A percentile compares a stretch with the other conserved stretches of the same genome.
These are phyloP conservation scores for Pisolithus microcarpus DNA, from an alignment of 768 basidiomycete species.

Conservation along the genomic window DNA sequence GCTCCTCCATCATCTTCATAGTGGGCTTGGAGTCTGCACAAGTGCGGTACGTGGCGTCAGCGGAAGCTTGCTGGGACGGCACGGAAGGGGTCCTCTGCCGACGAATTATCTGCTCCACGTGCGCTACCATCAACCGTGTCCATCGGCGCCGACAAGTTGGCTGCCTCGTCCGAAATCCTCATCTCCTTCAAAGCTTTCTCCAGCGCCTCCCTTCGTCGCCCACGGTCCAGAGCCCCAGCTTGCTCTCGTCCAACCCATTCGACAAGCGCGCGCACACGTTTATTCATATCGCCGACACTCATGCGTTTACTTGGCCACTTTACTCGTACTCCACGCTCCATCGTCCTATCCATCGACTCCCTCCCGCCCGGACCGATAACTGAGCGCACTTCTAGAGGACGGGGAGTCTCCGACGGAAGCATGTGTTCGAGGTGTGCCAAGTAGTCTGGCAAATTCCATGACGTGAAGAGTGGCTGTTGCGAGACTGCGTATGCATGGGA, in stretches of 20 bases:
- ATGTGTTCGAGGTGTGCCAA: slow-evolving; percentile 79
- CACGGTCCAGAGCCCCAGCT: slow-evolving; percentile 65
- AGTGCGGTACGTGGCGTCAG: slow-evolving; percentile 4
- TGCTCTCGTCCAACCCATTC: slow-evolving; percentile 94
- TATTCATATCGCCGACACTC: slow-evolving; percentile 97
- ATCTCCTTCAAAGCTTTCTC: slow-evolving; percentile 40
- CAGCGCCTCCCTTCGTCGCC: slow-evolving; percentile 60
- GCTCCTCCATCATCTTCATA: slow-evolving; percentile 83
- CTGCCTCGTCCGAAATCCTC: slow-evolving; percentile 7
- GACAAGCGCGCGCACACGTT: slow-evolving; percentile 80
- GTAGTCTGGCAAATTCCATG: slow-evolving; percentile 93
- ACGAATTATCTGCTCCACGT: slow-evolving; percentile 20
- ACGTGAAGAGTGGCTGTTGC: slow-evolving; percentile 71
- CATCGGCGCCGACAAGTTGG: slow-evolving; percentile 7
- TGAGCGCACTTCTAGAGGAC: slow-evolving; percentile 62
- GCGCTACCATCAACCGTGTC: slow-evolving; percentile 11
- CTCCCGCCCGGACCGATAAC: slow-evolving; percentile 37
- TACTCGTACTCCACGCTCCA: slow-evolving; percentile 77
- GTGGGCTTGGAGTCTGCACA: slow-evolving; percentile 30
- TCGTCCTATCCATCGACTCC: slow-evolving; percentile 52
- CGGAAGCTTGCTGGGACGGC: slow-evolving; percentile 5
- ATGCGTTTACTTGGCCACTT: slow-evolving; percentile 92
- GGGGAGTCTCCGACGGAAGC: slow-evolving; percentile 69
- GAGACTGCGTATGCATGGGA: slow-evolving; percentile 75
- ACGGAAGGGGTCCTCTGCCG: slow-evolving; percentile 8